Percentiles rank a stretch among this genome's conserved stretches.
These are phyloP conservation scores for Talaromyces verruculosus DNA, from an alignment of 2,329 filamentous ascomycete species.

Conservation along the genomic window DNA sequence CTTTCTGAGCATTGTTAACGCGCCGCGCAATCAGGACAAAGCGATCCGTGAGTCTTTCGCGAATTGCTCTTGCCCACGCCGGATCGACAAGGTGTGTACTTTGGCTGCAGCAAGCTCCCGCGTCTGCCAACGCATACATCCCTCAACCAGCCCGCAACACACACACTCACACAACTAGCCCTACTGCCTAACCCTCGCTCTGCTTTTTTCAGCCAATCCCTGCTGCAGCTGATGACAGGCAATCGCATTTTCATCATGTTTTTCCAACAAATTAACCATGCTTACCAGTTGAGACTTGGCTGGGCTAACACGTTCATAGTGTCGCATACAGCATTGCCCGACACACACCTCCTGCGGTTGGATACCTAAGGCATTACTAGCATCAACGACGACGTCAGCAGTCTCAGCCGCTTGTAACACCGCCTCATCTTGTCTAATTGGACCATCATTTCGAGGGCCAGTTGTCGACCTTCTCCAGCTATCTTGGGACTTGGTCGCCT, in stretches of 20 bases:
- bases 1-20: neutral
- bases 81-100: conserved; percentile 41
- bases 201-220: conserved; percentile 27
- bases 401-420: conserved; percentile 28
- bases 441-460: conserved; percentile 2
- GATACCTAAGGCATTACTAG: conserved; percentile 14
- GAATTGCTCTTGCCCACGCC: conserved; percentile 24
- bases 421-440: conserved; percentile 30
- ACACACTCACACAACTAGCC: conserved; percentile 25
- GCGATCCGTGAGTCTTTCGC: neutral
- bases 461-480: conserved; percentile 11
- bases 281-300: neutral
- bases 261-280: neutral
- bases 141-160: conserved; percentile 32
- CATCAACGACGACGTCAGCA: conserved; percentile 14
- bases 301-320: conserved; percentile 25
- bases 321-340: conserved; percentile 24
- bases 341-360: conserved; percentile 4
- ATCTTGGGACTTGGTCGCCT: conserved; percentile 21
- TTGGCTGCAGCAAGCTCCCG: conserved; percentile 34
- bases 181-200: conserved; percentile 23
- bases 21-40: neutral
- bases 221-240: conserved; percentile 7
- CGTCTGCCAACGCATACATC: conserved; percentile 45
- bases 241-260: conserved; percentile 2